phyloP scores from a whole-genome alignment of 768 basidiomycete genomes.

The Xanthoconium stramineum region DNA sequence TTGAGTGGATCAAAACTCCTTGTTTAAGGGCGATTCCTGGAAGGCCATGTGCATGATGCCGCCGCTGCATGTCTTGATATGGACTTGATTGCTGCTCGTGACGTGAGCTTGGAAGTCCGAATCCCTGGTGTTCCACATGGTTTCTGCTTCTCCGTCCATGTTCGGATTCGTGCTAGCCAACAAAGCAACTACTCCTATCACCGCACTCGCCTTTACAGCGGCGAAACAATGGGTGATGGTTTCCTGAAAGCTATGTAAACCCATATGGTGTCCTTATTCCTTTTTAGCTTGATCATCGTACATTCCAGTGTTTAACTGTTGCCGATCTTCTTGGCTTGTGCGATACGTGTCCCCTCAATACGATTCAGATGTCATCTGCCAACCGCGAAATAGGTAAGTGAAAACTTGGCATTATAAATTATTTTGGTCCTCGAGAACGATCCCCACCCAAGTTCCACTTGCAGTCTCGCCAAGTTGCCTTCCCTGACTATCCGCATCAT shows the following conservation, averaged over 20 bases:
- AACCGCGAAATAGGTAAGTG: not conserved
- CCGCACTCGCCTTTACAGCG: not conserved
- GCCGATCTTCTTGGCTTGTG: not conserved
- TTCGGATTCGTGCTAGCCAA: not conserved
- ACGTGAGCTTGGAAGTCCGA: not conserved
- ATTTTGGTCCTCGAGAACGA: not conserved
- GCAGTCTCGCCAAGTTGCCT: not conserved
- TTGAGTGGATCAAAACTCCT: conserved; percentile 7
- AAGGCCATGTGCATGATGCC: not conserved
- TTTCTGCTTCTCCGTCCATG: not conserved
- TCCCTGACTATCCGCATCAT: not conserved
- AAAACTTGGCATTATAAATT: conserved; percentile 12
- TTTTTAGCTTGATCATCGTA: not conserved
- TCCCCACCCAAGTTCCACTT: not conserved
- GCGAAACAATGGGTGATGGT: not conserved
- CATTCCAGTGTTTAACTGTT: not conserved
- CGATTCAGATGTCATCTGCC: not conserved
- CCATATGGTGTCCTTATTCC: not conserved
- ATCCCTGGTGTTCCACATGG: not conserved
- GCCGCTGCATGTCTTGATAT: not conserved
- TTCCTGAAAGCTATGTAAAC: not conserved
- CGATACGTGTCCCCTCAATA: not conserved
- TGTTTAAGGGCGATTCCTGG: not conserved
- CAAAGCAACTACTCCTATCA: not conserved
- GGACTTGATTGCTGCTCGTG: not conserved